A percentile compares a stretch with the other conserved stretches of the same genome.
Conservation (phyloP, 345 rosid species). For the Turritis glabra region DNA sequence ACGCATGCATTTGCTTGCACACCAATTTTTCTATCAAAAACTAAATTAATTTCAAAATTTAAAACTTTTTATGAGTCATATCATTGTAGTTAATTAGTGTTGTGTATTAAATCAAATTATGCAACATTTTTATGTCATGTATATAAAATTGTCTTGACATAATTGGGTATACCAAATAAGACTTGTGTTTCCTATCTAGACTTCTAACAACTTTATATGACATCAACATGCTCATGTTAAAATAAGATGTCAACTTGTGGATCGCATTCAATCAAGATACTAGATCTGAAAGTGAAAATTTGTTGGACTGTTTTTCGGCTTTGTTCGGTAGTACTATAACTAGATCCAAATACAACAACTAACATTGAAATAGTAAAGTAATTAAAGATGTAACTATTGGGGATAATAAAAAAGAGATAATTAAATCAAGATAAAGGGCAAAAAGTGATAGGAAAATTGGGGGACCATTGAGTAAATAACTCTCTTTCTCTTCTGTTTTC, state of each 20-base stretch:
- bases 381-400: neutral
- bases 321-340: neutral
- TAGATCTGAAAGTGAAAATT: neutral
- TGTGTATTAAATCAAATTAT: no score
- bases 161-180: neutral
- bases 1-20: neutral
- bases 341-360: neutral
- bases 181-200: neutral
- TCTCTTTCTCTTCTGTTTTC: conserved; percentile 30
- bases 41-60: neutral
- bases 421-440: neutral
- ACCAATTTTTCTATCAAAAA: neutral
- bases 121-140: neutral
- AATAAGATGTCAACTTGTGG: neutral
- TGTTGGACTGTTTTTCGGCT: neutral
- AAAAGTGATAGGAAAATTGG: neutral
- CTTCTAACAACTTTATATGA: neutral
- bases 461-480: conserved; percentile 32
- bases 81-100: no score
- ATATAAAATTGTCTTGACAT: neutral
- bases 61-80: no score
- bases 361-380: neutral
- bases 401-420: neutral
- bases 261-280: neutral
- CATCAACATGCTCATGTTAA: neutral